Evolutionary conservation across 2,329 filamentous ascomycete species (phyloP), one percentile per base, ranked within the genome.

Genomic region (Dryadomyces quercus-mongolicae): DNA sequence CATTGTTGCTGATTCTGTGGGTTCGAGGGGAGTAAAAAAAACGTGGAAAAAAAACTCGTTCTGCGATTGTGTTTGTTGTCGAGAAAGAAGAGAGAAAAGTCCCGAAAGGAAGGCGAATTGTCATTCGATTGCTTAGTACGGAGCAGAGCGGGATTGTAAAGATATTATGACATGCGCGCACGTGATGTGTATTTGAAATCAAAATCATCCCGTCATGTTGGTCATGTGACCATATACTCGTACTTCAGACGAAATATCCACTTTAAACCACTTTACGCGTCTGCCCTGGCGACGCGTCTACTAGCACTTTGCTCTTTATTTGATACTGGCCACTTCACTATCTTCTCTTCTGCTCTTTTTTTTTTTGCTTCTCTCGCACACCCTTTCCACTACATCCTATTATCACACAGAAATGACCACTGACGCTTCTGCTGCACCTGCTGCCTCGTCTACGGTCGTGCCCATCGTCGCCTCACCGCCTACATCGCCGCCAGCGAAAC

Each of bases 401-500:
- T 25, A 20, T 2, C 51, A 44, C 49, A 36, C 9, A 22, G 49
- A n/a, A 43, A 58, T 58, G 57, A 55, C 57, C 49, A 43, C 53
- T 18, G 53, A 56, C 54, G 46, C 56, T 6, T 31, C 54, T 25
- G 36, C 51, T 12, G 21, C 52, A 13, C 45, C 54, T 34, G 15
- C 40, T 20, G 20, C 44, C 36, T 44, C 55, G 6, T 46, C 55
- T 18, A 55, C 57, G 34, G 20, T 56, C 40, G 54, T 56, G 9
- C 56, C 67, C 54, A 56, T 63, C 54, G 58, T 60, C 51, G 62
- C 81, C 49, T 80, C 81, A 52, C 75, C 82, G 22, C 84, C 84
- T 44, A 77, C 78, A 55, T 91, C 87, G 9, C 89, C 88, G 31
- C 81, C 88, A 25, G 77, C 88, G 49, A 95, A 95, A 74, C 82